Evolutionary conservation across 2,329 filamentous ascomycete species (phyloP).

Genomic region (Macrophomina phaseolina): DNA sequence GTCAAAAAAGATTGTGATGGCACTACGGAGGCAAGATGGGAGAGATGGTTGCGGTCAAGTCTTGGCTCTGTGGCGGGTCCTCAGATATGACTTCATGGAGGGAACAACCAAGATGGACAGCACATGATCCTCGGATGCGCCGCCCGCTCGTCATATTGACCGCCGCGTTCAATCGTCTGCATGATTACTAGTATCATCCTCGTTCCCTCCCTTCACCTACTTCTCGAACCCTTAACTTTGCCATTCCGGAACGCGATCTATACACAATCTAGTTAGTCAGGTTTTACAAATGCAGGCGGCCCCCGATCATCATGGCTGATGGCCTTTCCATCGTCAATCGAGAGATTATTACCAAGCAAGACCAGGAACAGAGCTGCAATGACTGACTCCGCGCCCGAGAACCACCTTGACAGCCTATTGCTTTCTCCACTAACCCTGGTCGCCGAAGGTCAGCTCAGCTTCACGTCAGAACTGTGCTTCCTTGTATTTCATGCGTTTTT

Average conservation of each 20-base stretch:
- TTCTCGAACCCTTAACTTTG: not conserved
- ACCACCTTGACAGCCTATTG: no score
- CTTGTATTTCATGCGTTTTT: not conserved
- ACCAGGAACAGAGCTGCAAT: no score
- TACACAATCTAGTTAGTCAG: not conserved
- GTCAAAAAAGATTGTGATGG: conserved; percentile 5
- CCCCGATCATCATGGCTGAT: not conserved
- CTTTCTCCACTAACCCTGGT: no score
- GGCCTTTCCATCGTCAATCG: no score
- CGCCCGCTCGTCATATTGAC: not conserved
- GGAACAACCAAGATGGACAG: not conserved
- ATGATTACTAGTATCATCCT: conserved; percentile 22
- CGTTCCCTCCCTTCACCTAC: not conserved
- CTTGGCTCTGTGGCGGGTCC: not conserved
- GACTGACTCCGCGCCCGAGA: no score
- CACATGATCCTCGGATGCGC: not conserved
- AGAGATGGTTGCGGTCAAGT: not conserved
- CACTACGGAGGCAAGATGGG: not conserved
- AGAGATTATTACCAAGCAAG: no score
- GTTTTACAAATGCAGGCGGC: not conserved
- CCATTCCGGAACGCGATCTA: not conserved
- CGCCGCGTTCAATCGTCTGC: not conserved
- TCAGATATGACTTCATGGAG: not conserved
- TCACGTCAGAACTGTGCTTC: no score
- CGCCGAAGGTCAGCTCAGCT: no score